These are phyloP conservation scores for Neurospora sp. DNA, from an alignment of 2,329 filamentous ascomycete species.

Conservation along the genomic window DNA sequence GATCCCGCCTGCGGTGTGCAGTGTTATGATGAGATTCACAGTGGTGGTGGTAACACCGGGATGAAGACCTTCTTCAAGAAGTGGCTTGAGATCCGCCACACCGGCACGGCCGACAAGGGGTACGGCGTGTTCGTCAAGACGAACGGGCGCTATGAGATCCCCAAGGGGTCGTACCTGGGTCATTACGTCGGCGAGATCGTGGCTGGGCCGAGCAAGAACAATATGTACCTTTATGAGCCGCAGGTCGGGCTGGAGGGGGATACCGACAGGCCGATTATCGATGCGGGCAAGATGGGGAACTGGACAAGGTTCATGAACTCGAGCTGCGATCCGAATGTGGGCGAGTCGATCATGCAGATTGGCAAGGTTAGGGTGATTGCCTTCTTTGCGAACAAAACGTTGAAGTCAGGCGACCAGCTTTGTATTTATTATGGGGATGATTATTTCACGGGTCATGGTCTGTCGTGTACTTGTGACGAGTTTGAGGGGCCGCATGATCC, in stretches of 20 bases:
- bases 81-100: constrained; percentile 6
- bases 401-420: constrained; percentile 7
- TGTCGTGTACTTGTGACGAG: not conserved
- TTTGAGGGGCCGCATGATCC: not conserved
- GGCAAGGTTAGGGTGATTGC: constrained; percentile 9
- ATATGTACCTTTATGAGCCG: constrained; percentile 2
- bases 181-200: constrained; percentile 9
- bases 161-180: constrained; percentile 2
- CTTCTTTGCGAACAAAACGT: constrained; percentile 1
- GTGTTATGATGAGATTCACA: not conserved
- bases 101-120: not conserved
- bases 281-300: constrained; percentile 10
- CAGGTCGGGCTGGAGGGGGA: not conserved
- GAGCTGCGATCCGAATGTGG: constrained; percentile 12
- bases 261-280: not conserved
- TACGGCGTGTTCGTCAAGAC: constrained; percentile 6
- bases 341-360: not conserved
- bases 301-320: constrained; percentile 17
- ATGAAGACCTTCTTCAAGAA: not conserved
- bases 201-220: not conserved
- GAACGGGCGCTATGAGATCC: not conserved
- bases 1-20: not conserved
- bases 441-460: constrained; percentile 24
- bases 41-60: not conserved
- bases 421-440: constrained; percentile 10